Conservation (phyloP, 371 early-diverging fungal species). For the Choanephora cucurbitarum region DNA sequence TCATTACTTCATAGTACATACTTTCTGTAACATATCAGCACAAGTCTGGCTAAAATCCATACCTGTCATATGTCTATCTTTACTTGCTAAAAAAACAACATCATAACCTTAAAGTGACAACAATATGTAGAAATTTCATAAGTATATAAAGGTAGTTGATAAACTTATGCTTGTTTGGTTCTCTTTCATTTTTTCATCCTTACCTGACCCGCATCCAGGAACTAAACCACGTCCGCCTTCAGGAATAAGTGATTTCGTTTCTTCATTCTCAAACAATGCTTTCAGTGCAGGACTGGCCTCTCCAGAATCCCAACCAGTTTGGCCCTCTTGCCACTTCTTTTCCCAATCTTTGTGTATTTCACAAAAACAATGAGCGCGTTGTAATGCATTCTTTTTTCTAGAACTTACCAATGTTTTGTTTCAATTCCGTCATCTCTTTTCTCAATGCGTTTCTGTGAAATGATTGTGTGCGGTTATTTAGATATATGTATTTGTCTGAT, state of each 20-base stretch:
- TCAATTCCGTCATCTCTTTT: neutral
- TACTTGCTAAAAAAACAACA: slow-evolving; percentile 67
- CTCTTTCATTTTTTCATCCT: neutral
- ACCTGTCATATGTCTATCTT: slow-evolving; percentile 62
- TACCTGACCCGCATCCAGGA: slow-evolving; percentile 83
- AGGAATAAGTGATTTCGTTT: slow-evolving; percentile 55
- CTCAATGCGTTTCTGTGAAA: too few species aligned
- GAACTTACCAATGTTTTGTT: slow-evolving; percentile 1
- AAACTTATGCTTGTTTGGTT: slow-evolving; percentile 12
- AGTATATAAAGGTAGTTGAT: too few species aligned
- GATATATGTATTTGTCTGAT: too few species aligned
- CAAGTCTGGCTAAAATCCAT: slow-evolving; percentile 74
- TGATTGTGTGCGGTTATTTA: too few species aligned
- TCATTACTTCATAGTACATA: slow-evolving; percentile 26
- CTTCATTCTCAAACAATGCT: slow-evolving; percentile 61
- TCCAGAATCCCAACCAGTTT: slow-evolving; percentile 69
- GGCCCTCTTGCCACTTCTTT: slow-evolving; percentile 51
- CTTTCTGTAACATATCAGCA: slow-evolving; percentile 53
- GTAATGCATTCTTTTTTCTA: too few species aligned
- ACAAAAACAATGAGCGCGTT: too few species aligned
- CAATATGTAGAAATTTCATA: too few species aligned
- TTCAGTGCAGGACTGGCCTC: slow-evolving; percentile 65
- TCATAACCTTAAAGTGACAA: slow-evolving; percentile 63
- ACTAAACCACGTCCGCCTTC: slow-evolving; percentile 66
- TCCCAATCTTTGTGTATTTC: slow-evolving; percentile 60